Conservation (phyloP, 2,329 filamentous ascomycete species). For the Colletotrichum sublineola region DNA sequence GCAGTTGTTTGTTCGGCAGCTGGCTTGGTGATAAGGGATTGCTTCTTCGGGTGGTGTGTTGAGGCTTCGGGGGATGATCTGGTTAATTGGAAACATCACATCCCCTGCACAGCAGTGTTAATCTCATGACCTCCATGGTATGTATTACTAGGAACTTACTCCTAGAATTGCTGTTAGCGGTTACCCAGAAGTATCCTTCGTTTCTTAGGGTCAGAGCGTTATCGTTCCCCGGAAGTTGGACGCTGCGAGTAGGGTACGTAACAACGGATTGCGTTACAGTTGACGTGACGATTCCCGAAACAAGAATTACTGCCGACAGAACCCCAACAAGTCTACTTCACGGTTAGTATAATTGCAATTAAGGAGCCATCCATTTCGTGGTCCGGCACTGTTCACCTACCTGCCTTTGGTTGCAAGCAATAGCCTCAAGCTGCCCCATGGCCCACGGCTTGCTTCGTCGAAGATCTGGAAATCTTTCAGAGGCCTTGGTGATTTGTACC, state of each 20-base stretch:
- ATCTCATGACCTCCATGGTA: background rate
- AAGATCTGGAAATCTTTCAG: slow-evolving; percentile 40
- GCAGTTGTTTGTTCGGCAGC: slow-evolving; percentile 25
- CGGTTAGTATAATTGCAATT: background rate
- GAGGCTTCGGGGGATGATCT: slow-evolving; percentile 10
- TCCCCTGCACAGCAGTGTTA: slow-evolving; percentile 8
- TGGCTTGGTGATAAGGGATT: slow-evolving; percentile 15
- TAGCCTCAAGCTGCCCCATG: slow-evolving; percentile 42
- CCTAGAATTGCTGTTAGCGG: slow-evolving; percentile 10
- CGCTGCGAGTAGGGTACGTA: slow-evolving; percentile 19
- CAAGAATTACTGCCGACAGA: slow-evolving; percentile 32
- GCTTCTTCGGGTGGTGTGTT: slow-evolving; percentile 15
- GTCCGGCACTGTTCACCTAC: background rate
- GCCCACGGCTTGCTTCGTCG: slow-evolving; percentile 43
- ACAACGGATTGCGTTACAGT: slow-evolving; percentile 41
- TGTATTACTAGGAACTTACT: background rate
- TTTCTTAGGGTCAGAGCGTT: background rate
- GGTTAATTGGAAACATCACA: slow-evolving; percentile 26
- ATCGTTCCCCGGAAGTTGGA: slow-evolving; percentile 2
- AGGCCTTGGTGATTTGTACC: slow-evolving; percentile 36
- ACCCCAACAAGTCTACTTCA: slow-evolving; percentile 12
- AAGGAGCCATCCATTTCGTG: background rate
- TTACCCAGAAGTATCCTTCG: slow-evolving; percentile 21
- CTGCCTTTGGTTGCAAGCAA: slow-evolving; percentile 25
- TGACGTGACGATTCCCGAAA: slow-evolving; percentile 40